Conservation (phyloP, 1,284 basidiomycete species). For the Heliocybe sulcata region DNA sequence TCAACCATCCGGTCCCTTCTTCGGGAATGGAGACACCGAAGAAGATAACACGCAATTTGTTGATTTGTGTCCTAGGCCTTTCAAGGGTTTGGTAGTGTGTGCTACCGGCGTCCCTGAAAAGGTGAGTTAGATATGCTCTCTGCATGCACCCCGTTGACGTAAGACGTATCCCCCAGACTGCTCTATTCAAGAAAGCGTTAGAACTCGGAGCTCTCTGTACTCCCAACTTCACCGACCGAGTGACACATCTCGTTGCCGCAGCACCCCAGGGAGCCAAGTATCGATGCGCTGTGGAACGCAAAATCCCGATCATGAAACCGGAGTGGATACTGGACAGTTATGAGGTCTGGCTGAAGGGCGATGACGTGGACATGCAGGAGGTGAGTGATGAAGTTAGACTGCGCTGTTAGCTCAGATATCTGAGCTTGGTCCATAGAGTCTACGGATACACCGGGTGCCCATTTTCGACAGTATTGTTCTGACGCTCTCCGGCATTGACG, state of each 20-base stretch:
- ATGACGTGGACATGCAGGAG: constrained; percentile 56
- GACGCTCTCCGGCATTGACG: constrained; percentile 61
- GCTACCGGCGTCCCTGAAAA: constrained; percentile 70
- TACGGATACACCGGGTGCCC: constrained; percentile 49
- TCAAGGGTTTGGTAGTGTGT: constrained; percentile 57
- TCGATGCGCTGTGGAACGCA: constrained; percentile 33
- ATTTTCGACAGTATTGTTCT: constrained; percentile 58
- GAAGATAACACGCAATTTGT: constrained; percentile 30
- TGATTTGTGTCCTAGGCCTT: constrained; percentile 58
- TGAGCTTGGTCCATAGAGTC: constrained; percentile 29
- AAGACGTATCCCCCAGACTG: constrained; percentile 33
- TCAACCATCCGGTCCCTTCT: background rate
- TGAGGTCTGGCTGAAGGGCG: constrained; percentile 68
- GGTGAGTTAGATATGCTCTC: constrained; percentile 30
- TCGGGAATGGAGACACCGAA: background rate
- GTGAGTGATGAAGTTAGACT: constrained; percentile 22
- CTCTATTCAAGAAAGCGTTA: constrained; percentile 63
- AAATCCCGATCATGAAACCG: constrained; percentile 66
- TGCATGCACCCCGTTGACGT: background rate
- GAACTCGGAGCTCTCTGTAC: constrained; percentile 67
- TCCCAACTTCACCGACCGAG: constrained; percentile 67
- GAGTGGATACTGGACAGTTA: constrained; percentile 68
- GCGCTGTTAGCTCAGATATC: constrained; percentile 4
- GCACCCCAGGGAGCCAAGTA: constrained; percentile 76
- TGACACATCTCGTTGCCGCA: constrained; percentile 73